phyloP scores from a whole-genome alignment of 2,329 filamentous ascomycete species.

The Cladophialophora psammophila region DNA sequence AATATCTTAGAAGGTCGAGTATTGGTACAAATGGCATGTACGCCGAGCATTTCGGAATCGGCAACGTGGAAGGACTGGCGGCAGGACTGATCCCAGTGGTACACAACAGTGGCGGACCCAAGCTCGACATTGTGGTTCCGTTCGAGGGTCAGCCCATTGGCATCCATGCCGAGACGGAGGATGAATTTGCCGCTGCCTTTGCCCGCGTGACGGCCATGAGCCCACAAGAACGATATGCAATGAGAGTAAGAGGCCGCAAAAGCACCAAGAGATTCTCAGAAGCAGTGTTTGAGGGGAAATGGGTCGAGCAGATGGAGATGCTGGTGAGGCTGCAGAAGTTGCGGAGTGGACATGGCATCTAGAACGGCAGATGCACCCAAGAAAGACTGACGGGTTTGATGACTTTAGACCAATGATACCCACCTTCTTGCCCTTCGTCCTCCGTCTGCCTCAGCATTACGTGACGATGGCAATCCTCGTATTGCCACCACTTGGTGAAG shows the following conservation, averaged over 20 bases:
- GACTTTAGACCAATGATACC: conserved; percentile 31
- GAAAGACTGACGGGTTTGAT: conserved; percentile 6
- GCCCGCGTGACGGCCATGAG: conserved; percentile 72
- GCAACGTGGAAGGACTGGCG: conserved; percentile 97
- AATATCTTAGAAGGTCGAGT: conserved; percentile 76
- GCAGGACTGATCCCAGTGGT: conserved; percentile 92
- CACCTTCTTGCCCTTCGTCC: conserved; percentile 1
- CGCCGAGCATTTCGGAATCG: conserved; percentile 99
- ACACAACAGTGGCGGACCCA: conserved; percentile 90
- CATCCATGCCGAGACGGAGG: conserved; percentile 80
- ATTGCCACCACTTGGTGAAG: not conserved
- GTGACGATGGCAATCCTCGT: not conserved
- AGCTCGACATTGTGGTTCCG: conserved; percentile 87
- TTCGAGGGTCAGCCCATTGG: conserved; percentile 81
- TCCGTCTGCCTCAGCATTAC: not conserved
- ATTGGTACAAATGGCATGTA: conserved; percentile 98
- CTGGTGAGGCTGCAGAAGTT: conserved; percentile 61
- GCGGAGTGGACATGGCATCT: not conserved
- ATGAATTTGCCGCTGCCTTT: conserved; percentile 83
- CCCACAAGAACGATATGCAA: conserved; percentile 69
- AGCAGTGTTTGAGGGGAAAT: conserved; percentile 79
- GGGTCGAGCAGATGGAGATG: conserved; percentile 76
- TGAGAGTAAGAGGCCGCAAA: conserved; percentile 76
- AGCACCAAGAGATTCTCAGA: conserved; percentile 89
- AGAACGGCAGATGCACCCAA: conserved; percentile 1